Conservation (phyloP, 768 basidiomycete species). For the Boletus barrowsii region DNA sequence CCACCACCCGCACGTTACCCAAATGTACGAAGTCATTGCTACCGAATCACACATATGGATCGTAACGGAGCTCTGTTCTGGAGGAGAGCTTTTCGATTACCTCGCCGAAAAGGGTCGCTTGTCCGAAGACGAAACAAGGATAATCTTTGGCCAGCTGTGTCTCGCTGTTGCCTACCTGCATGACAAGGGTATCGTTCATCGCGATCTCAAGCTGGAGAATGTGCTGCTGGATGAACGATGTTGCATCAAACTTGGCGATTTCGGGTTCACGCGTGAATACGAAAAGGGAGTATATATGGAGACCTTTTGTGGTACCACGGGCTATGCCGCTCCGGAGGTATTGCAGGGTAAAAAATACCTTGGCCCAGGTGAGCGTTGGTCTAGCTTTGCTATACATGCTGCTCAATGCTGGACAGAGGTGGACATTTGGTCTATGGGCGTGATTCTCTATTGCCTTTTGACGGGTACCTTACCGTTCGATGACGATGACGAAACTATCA, state of each 20-base stretch:
- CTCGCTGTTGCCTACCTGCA: conserved; percentile 94
- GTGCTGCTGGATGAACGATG: conserved; percentile 88
- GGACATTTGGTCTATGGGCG: conserved; percentile 91
- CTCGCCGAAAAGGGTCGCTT: conserved; percentile 92
- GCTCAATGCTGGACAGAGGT: conserved; percentile 60
- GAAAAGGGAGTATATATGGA: conserved; percentile 77
- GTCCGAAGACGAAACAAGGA: conserved; percentile 75
- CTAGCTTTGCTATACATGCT: neutral
- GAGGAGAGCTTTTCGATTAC: conserved; percentile 98
- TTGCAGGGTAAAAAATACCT: conserved; percentile 82
- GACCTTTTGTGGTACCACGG: conserved; percentile 94
- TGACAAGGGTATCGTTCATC: conserved; percentile 89
- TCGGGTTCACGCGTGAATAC: conserved; percentile 93
- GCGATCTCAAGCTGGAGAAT: conserved; percentile 96
- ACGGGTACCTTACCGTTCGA: conserved; percentile 90
- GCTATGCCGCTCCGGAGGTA: conserved; percentile 93
- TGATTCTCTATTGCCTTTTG: conserved; percentile 86
- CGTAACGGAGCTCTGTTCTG: conserved; percentile 93
- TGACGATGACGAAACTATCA: conserved; percentile 80
- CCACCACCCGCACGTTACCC: conserved; percentile 93
- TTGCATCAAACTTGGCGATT: conserved; percentile 90
- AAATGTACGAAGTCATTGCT: conserved; percentile 96
- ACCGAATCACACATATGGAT: conserved; percentile 97
- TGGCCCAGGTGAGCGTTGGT: conserved; percentile 65
- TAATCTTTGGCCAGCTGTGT: conserved; percentile 94